Base-by-base conservation (phyloP, 139 green algal species). In the Pleodorina starrii region DNA sequence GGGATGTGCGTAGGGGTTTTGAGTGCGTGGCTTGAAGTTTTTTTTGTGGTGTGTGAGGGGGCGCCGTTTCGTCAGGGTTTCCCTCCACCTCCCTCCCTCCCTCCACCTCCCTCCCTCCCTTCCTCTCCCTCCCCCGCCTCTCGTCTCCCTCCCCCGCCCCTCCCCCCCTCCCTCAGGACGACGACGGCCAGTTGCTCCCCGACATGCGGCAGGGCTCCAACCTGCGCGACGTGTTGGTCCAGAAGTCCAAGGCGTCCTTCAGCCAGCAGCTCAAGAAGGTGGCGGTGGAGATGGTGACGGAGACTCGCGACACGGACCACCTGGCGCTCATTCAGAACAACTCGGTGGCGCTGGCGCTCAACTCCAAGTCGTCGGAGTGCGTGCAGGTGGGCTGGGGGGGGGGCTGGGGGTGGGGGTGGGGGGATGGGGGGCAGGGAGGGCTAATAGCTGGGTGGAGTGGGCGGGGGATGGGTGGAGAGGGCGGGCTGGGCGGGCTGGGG, bases 271-370 rank as follows among this genome's bases (percentile, higher is more conserved):
- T 94, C 23, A 94, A 94, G 54, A 91, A 91, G 60, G 72, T 94
- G 54, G 85, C 91, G 38, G 91, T 94, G 44, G 89, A 94, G 89
- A 73, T 94, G 74, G 85, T 94, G 25, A 91, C 91, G 9, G 91
- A 94, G 79, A 90, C 91, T 81, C 88, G 80, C 7, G 84, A 87
- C 38, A 29, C 75, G 40, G 88, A 92, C 69, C 84, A 93, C 77
- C 87, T 93, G 78, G 88, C 90, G 68, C 89, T 90, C 75, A 94
- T 94, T 46, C 76, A 87, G 42, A 94, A 94, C 88, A 94, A 94
- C 80, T 71, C 91, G 36, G 78, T 94, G 48, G 91, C 91, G 42
- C 89, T 94, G 50, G 46, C 91, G 51, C 89, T 94, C 46, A 94
- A 94, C 81, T 90, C 80, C n/a, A 91, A 92, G 85, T 91, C 84